phyloP scores from a whole-genome alignment of 2,329 filamentous ascomycete genomes.

The Parastagonospora nodorum region DNA sequence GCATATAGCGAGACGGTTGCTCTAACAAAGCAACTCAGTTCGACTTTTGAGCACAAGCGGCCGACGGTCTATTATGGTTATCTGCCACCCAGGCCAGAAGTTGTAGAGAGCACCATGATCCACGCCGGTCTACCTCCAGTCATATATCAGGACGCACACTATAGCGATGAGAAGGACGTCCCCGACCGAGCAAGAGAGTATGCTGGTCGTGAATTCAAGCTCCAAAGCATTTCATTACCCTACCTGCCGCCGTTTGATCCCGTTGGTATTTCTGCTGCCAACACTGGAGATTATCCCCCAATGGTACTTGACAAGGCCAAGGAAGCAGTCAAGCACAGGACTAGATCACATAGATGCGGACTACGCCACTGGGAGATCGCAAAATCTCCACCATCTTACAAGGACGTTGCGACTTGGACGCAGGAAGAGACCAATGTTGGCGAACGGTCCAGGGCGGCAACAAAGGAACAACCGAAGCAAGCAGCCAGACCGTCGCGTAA shows the following conservation, averaged over 20 bases:
- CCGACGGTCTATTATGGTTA: slow-evolving; percentile 42
- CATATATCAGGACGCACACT: slow-evolving; percentile 85
- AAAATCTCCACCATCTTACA: slow-evolving; percentile 68
- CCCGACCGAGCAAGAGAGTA: slow-evolving; percentile 79
- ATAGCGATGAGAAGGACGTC: slow-evolving; percentile 82
- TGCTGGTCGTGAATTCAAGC: slow-evolving; percentile 81
- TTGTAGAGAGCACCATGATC: slow-evolving; percentile 63
- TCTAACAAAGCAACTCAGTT: slow-evolving; percentile 19
- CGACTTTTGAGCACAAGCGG: slow-evolving; percentile 21
- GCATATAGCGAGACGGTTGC: slow-evolving; percentile 19
- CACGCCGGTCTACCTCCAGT: slow-evolving; percentile 66
- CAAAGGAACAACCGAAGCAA: slow-evolving; percentile 5
- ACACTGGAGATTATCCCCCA: slow-evolving; percentile 59
- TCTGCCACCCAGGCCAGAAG: slow-evolving; percentile 48
- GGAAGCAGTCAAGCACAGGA: slow-evolving; percentile 58
- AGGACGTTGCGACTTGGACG: slow-evolving; percentile 74
- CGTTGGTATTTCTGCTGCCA: slow-evolving; percentile 61
- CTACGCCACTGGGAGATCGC: slow-evolving; percentile 79
- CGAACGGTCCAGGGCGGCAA: slow-evolving; percentile 8
- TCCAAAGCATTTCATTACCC: slow-evolving; percentile 75
- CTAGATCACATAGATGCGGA: slow-evolving; percentile 63
- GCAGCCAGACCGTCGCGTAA: slow-evolving; percentile 22
- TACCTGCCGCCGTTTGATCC: slow-evolving; percentile 81
- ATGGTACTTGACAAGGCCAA: slow-evolving; percentile 56
- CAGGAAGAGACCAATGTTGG: slow-evolving; percentile 36